Percentiles rank a stretch among this genome's conserved stretches.
Evolutionary conservation across 768 basidiomycete genomes (phyloP).

Genomic region (Epithele typhae): DNA sequence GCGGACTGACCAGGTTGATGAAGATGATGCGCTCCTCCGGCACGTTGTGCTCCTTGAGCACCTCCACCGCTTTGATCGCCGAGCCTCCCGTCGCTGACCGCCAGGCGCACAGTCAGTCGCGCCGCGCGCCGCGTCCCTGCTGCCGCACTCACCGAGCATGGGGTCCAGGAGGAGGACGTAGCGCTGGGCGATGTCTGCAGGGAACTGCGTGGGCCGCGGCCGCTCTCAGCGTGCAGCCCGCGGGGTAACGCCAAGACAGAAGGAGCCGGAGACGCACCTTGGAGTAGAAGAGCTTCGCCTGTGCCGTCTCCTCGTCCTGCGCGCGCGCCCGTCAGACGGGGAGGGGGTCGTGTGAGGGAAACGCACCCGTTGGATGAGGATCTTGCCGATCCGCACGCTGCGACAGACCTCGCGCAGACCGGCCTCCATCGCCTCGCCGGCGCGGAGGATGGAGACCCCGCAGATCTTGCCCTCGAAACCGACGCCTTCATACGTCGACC

Average conservation of each 20-base stretch:
- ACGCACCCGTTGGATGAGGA: slow-evolving; percentile 89
- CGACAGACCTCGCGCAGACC: slow-evolving; percentile 95
- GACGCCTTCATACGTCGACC: slow-evolving; percentile 82
- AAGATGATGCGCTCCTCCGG: slow-evolving; percentile 95
- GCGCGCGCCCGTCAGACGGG: too few species aligned
- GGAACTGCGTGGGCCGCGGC: slow-evolving; percentile 52
- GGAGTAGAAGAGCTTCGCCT: slow-evolving; percentile 90
- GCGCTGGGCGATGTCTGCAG: slow-evolving; percentile 85
- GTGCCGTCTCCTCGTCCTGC: slow-evolving; percentile 92
- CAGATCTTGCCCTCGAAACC: slow-evolving; percentile 97
- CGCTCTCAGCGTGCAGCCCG: slow-evolving; percentile 1
- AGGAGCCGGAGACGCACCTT: slow-evolving; percentile 47
- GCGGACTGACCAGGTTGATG: slow-evolving; percentile 70
- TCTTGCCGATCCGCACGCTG: slow-evolving; percentile 93
- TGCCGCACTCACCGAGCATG: slow-evolving; percentile 74
- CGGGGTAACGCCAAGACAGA: background rate
- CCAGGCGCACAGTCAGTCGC: slow-evolving; percentile 16
- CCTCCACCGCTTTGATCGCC: slow-evolving; percentile 95
- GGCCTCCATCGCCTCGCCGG: slow-evolving; percentile 98
- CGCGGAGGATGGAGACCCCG: slow-evolving; percentile 91
- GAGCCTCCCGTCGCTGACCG: slow-evolving; percentile 87
- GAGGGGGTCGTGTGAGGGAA: background rate
- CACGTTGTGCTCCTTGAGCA: slow-evolving; percentile 87
- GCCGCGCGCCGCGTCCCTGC: background rate
- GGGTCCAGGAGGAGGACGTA: slow-evolving; percentile 96